A percentile compares a stretch with the other conserved stretches of the same genome.
Evolutionary conservation across 1,284 basidiomycete genomes (phyloP).

Genomic region (Trametes sp.): DNA sequence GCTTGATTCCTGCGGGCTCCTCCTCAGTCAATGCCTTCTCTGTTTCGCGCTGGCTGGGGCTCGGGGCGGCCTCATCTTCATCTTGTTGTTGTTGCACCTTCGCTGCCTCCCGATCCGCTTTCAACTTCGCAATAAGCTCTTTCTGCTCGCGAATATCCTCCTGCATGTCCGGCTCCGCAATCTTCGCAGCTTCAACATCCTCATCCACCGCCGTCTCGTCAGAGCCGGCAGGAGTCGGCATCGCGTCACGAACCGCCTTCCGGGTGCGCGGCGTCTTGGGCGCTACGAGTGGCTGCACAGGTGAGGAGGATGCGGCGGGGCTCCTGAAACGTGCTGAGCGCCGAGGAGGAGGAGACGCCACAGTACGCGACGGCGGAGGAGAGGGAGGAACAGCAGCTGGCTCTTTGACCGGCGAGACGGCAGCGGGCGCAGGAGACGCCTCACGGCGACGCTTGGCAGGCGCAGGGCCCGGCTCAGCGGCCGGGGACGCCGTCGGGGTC

Average conservation of each 20-base stretch:
- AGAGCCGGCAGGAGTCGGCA: slow-evolving; percentile 58
- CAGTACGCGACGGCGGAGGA: slow-evolving; percentile 36
- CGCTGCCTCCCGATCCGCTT: slow-evolving; percentile 56
- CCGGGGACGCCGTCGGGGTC: slow-evolving; percentile 43
- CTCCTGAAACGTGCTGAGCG: slow-evolving; percentile 66
- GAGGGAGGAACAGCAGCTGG: slow-evolving; percentile 32
- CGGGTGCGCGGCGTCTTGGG: slow-evolving; percentile 51
- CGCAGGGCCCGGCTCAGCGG: slow-evolving; percentile 42
- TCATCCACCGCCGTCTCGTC: slow-evolving; percentile 72
- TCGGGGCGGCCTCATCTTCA: slow-evolving; percentile 30
- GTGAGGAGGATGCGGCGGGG: slow-evolving; percentile 39
- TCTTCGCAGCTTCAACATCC: slow-evolving; percentile 57
- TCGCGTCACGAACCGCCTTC: slow-evolving; percentile 45
- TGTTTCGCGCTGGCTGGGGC: slow-evolving; percentile 21
- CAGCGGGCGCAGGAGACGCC: slow-evolving; percentile 44
- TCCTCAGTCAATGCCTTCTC: slow-evolving; percentile 39
- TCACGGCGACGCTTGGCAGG: slow-evolving; percentile 74
- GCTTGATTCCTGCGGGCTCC: slow-evolving; percentile 45
- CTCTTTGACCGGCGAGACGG: slow-evolving; percentile 18
- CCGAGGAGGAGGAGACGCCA: slow-evolving; percentile 41
- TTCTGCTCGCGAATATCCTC: slow-evolving; percentile 77
- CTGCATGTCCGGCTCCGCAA: slow-evolving; percentile 67
- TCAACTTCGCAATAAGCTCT: slow-evolving; percentile 71
- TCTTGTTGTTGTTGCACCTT: slow-evolving; percentile 19
- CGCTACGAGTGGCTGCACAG: slow-evolving; percentile 40